Evolutionary conservation across 306 rosid species (phyloP).

Genomic region (Castanea crenata): DNA sequence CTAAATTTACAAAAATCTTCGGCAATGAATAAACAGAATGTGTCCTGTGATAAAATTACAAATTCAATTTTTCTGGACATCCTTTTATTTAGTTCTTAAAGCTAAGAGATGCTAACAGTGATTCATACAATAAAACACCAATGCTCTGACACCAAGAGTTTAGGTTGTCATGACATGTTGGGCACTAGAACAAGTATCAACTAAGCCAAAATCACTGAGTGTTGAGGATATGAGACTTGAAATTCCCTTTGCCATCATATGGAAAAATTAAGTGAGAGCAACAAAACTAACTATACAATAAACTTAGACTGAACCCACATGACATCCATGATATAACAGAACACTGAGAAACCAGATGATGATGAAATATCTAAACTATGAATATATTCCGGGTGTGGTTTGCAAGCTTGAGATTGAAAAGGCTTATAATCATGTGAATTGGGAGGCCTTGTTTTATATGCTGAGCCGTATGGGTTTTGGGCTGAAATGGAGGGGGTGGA

Average conservation of each 20-base stretch:
- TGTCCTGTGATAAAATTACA: not conserved
- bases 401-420: no score
- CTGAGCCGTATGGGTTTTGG: no score
- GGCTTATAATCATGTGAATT: no score
- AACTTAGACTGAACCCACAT: not conserved
- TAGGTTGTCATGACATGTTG: not conserved
- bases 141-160: not conserved
- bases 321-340: not conserved
- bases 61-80: not conserved
- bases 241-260: not conserved
- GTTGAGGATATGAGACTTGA: not conserved
- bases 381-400: no score
- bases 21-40: conserved; percentile 9
- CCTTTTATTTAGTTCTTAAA: not conserved
- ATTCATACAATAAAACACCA: not conserved
- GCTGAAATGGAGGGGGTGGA: no score
- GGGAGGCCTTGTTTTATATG: no score
- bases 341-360: not conserved
- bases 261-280: not conserved
- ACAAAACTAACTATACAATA: not conserved
- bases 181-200: not conserved
- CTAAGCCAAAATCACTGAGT: not conserved
- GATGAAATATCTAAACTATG: not conserved
- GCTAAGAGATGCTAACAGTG: not conserved
- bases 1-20: not conserved